A percentile compares a stretch with the other conserved stretches of the same genome.
Conservation (phyloP, 192 early-diverging fungal genomes). For the Podila epigama region DNA sequence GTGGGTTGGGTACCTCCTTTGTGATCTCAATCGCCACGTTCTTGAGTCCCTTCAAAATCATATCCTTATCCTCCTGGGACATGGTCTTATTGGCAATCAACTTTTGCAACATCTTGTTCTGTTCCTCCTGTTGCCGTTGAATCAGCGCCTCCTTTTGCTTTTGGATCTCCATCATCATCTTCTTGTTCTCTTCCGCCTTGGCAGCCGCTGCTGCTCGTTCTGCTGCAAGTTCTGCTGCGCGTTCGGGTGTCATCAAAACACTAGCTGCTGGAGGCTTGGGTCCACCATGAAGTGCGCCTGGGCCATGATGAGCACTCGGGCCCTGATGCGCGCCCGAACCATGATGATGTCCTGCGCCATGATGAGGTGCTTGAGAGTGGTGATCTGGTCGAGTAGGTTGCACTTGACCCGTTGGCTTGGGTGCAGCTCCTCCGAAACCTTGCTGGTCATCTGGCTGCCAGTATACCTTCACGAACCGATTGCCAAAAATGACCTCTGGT, state of each 20-base stretch:
- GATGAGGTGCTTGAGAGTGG: neutral
- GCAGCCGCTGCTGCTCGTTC: constrained; percentile 57
- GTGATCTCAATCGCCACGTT: constrained; percentile 52
- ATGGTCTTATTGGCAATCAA: constrained; percentile 59
- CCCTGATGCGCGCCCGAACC: neutral
- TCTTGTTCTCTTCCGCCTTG: constrained; percentile 58
- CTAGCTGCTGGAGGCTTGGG: constrained; percentile 47
- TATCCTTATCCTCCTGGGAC: constrained; percentile 55
- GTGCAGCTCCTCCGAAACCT: constrained; percentile 14
- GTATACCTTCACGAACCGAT: constrained; percentile 89
- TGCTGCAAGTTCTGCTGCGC: constrained; percentile 53
- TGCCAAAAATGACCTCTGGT: constrained; percentile 83
- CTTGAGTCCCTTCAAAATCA: constrained; percentile 58
- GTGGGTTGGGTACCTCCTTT: constrained; percentile 46
- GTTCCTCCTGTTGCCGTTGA: constrained; percentile 67
- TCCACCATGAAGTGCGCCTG: constrained; percentile 6
- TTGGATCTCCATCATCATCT: constrained; percentile 59
- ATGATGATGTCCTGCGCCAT: constrained; percentile 15
- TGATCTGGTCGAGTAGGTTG: constrained; percentile 12
- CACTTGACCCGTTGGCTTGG: constrained; percentile 41
- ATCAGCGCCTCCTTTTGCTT: constrained; percentile 66
- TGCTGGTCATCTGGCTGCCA: constrained; percentile 66
- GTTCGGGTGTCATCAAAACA: constrained; percentile 48
- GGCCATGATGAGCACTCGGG: constrained; percentile 2
- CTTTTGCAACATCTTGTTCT: constrained; percentile 67